Base-by-base conservation (phyloP, 169 alveolate genomes). In the Fabrea salina region DNA sequence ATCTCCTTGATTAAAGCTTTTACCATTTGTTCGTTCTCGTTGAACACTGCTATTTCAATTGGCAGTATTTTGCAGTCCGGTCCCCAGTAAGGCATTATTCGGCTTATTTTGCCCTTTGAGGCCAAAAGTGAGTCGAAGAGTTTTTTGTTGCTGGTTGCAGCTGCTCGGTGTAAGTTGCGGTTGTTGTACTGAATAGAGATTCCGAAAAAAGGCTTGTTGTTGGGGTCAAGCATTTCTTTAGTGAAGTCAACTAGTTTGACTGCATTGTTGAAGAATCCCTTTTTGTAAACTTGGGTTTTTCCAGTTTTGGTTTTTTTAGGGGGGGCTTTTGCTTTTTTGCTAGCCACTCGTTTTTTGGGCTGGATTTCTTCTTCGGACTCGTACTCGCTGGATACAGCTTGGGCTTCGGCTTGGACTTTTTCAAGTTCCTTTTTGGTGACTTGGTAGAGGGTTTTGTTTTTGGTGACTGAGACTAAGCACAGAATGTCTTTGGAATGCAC, bases 41-140 rank as follows among this genome's bases (percentile, higher is more conserved):
- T 61, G 13, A 61, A 25, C 13, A 61, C 37, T 3, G 75, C 75
- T 32, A 61, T 11, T 61, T 61, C 75, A 11, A 61, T 11, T 32
- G 56, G 56, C 1, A 25, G 27, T 33, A 16, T 33, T n/a, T 25
- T 25, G 56, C n/a, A 4, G n/a, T 61, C 75, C 13, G 75, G 75
- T 30, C 75, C 54, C 54, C 75, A 61, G 0, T 11, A 11, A 13
- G 13, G 54, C 47, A 33, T 32, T 25, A 33, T 61, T 1, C 16
- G 8, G 2, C 37, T 16, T 2, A 61, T 61, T 61, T 61, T 61
- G 16, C 27, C 30, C 11, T 22, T 37, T 2, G 75, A 61, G 56
- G 49, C n/a, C 54, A 61, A 16, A 61, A 61, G 47, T 47, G 25
- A 32, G 16, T 61, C 37, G 37, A 61, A 37, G 0, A 61, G 75